These are phyloP conservation scores for Combretum micranthum DNA, from an alignment of 345 rosid genomes.

Conservation along the genomic window DNA sequence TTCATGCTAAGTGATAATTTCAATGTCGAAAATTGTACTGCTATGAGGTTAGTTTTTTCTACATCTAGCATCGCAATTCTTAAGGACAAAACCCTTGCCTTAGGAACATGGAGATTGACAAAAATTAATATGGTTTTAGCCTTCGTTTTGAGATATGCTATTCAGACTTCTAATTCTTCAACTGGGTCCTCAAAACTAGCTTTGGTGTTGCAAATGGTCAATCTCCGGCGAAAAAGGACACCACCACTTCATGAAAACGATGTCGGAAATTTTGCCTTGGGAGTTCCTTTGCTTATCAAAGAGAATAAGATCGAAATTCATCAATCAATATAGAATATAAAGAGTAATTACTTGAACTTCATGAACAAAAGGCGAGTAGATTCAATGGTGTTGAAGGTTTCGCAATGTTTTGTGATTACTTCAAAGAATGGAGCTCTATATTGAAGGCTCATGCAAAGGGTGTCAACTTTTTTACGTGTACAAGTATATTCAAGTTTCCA, in stretches of 20 bases:
- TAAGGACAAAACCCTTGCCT: background rate
- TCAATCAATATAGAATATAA: too few species aligned
- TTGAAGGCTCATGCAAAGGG: too few species aligned
- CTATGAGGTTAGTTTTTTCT: conserved; percentile 9
- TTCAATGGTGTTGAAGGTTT: too few species aligned
- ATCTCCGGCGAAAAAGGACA: conserved; percentile 3
- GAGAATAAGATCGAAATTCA: too few species aligned
- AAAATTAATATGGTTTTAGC: conserved; percentile 5
- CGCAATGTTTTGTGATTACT: too few species aligned
- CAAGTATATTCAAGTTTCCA: too few species aligned
- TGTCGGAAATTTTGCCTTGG: conserved; percentile 2
- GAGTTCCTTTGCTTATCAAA: too few species aligned
- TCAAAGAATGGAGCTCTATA: too few species aligned
- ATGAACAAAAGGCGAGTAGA: too few species aligned
- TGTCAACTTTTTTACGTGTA: too few species aligned
- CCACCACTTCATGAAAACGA: conserved; percentile 3
- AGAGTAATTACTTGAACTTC: too few species aligned
- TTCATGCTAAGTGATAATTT: background rate
- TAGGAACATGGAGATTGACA: background rate
- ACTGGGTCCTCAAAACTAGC: background rate
- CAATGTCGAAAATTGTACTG: background rate
- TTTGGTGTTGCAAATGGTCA: conserved; percentile 7
- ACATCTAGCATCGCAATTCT: conserved; percentile 1
- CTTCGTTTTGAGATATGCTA: conserved; percentile 1
- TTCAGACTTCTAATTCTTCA: background rate